Percentiles rank a stretch among this genome's conserved stretches.
These are phyloP conservation scores for Wickerhamomyces canadensis DNA, from an alignment of 805 yeast genomes.

Conservation along the genomic window DNA sequence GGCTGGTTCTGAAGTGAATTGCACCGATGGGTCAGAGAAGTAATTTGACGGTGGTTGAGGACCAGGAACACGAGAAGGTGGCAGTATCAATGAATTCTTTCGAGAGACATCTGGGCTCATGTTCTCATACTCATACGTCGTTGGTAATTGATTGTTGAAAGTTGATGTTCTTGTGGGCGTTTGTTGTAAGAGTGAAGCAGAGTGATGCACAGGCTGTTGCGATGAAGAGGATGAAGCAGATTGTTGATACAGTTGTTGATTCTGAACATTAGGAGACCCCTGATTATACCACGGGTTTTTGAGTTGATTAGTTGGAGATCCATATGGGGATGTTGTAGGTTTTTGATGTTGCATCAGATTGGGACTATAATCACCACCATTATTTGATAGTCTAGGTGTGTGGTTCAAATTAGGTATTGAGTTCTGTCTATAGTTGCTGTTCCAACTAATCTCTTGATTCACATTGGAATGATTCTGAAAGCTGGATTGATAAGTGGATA, in stretches of 20 bases:
- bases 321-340: conserved; percentile 17
- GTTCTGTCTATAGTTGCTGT: conserved; percentile 15
- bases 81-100: conserved; percentile 27
- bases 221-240: conserved; percentile 3
- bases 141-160: conserved; percentile 35
- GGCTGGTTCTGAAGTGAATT: conserved; percentile 23
- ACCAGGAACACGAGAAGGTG: conserved; percentile 41
- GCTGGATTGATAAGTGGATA: not conserved
- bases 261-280: conserved; percentile 10
- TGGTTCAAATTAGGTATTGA: conserved; percentile 13
- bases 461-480: not conserved
- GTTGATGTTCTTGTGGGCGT: conserved; percentile 16
- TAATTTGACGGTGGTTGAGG: conserved; percentile 35
- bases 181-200: conserved; percentile 8
- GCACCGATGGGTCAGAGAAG: conserved; percentile 24
- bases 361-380: conserved; percentile 1
- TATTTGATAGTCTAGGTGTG: conserved; percentile 15
- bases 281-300: conserved; percentile 24
- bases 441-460: conserved; percentile 20
- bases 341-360: not conserved
- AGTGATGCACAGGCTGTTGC: not conserved
- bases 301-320: conserved; percentile 25
- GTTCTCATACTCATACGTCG: conserved; percentile 42
- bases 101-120: conserved; percentile 12
- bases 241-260: conserved; percentile 1